Evolutionary conservation across 2,329 filamentous ascomycete species (phyloP).

Genomic region (Trichoderma sp.): DNA sequence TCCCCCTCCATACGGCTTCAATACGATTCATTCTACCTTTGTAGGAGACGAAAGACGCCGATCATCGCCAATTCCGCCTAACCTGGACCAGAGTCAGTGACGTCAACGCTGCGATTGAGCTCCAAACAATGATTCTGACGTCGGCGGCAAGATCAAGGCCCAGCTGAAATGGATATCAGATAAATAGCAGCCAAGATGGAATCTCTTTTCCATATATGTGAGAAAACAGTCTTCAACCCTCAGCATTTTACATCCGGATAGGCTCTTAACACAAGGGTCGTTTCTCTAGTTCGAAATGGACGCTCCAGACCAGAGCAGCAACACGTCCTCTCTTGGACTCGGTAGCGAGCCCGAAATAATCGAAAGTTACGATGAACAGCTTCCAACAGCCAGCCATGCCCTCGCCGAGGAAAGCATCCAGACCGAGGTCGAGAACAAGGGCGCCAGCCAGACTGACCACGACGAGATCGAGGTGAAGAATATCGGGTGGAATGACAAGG

Average conservation of each 20-base stretch:
- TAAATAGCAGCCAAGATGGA: background rate
- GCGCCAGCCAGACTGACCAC: slow-evolving; percentile 48
- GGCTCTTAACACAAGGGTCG: background rate
- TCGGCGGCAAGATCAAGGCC: slow-evolving; percentile 9
- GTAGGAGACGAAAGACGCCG: background rate
- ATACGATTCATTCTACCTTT: background rate
- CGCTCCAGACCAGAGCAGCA: slow-evolving; percentile 1
- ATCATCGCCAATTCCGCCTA: background rate
- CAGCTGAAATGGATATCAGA: background rate
- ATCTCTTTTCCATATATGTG: background rate
- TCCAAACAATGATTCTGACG: slow-evolving; percentile 3
- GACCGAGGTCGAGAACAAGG: slow-evolving; percentile 41
- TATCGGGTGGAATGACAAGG: slow-evolving; percentile 68
- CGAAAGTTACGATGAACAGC: slow-evolving; percentile 30
- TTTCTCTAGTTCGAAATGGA: background rate
- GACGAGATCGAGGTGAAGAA: slow-evolving; percentile 60
- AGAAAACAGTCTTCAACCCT: background rate
- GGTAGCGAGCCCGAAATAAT: slow-evolving; percentile 35
- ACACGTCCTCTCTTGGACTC: slow-evolving; percentile 21
- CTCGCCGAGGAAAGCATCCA: slow-evolving; percentile 37
- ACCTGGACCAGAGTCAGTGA: background rate
- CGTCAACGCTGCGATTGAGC: background rate
- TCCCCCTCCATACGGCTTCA: background rate
- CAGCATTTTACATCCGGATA: background rate
- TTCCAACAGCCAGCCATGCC: slow-evolving; percentile 40